A percentile compares a stretch with the other conserved stretches of the same genome.
Conservation (phyloP, 1,284 basidiomycete genomes). For the Ceratobasidium theobromae region DNA sequence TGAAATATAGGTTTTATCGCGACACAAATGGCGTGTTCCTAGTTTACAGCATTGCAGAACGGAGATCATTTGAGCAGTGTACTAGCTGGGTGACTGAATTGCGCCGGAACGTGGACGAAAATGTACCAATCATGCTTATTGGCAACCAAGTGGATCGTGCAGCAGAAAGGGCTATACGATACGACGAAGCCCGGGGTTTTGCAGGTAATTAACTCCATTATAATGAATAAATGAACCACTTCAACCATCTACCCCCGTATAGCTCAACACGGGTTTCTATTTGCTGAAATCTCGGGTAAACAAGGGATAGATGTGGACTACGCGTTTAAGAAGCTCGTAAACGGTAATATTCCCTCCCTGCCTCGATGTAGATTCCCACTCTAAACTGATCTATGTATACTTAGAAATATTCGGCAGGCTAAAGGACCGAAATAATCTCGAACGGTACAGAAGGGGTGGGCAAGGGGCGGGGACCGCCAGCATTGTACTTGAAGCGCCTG, state of each 20-base stretch:
- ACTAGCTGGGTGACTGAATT: constrained; percentile 9
- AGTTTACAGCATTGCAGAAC: constrained; percentile 21
- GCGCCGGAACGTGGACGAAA: constrained; percentile 10
- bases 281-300: constrained; percentile 16
- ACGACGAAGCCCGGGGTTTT: background rate
- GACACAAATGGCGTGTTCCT: constrained; percentile 12
- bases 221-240: background rate
- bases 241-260: background rate
- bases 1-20: constrained; percentile 17
- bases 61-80: constrained; percentile 7
- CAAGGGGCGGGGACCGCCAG: no score
- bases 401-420: constrained; percentile 22
- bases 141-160: constrained; percentile 16
- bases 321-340: constrained; percentile 13
- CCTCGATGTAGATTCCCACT: background rate
- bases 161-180: constrained; percentile 2
- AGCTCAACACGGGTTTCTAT: constrained; percentile 11
- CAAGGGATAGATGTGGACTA: constrained; percentile 5
- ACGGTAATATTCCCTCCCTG: background rate
- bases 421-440: constrained; percentile 9
- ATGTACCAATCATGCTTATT: constrained; percentile 12
- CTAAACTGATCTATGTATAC: background rate
- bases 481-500: no score
- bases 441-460: no score
- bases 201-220: constrained; percentile 1